These are phyloP conservation scores for Aureobasidium leucospermi DNA, from an alignment of 2,329 filamentous ascomycete genomes.

Conservation along the genomic window DNA sequence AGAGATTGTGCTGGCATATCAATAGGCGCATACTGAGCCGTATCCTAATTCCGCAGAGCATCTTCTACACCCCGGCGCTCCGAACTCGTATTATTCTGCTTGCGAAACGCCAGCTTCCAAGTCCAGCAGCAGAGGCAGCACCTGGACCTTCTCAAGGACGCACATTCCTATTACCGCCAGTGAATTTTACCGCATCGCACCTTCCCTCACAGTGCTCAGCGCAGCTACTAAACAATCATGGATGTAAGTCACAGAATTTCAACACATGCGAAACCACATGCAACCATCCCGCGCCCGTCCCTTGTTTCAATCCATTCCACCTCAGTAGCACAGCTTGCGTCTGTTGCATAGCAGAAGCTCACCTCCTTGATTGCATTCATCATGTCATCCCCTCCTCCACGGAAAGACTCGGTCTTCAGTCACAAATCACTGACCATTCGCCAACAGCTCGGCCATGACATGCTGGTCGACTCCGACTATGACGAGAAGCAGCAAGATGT, in stretches of 20 bases:
- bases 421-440: slow-evolving; percentile 1
- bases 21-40: neutral
- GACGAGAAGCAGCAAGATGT: slow-evolving; percentile 52
- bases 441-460: slow-evolving; percentile 52
- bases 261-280: neutral
- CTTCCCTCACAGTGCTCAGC: neutral
- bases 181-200: neutral
- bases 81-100: neutral
- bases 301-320: neutral
- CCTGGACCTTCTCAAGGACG: neutral
- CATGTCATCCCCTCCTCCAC: neutral
- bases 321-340: neutral
- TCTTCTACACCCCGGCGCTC: neutral
- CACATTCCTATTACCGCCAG: neutral
- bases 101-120: neutral
- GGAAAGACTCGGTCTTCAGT: neutral
- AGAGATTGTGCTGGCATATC: slow-evolving; percentile 9
- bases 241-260: slow-evolving; percentile 5
- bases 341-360: slow-evolving; percentile 7
- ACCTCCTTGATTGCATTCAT: neutral
- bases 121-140: slow-evolving; percentile 6
- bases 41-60: neutral
- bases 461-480: slow-evolving; percentile 56
- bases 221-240: slow-evolving; percentile 1
- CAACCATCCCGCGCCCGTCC: neutral